Base-by-base conservation (phyloP, 768 basidiomycete species). In the Suillus subaureus region DNA sequence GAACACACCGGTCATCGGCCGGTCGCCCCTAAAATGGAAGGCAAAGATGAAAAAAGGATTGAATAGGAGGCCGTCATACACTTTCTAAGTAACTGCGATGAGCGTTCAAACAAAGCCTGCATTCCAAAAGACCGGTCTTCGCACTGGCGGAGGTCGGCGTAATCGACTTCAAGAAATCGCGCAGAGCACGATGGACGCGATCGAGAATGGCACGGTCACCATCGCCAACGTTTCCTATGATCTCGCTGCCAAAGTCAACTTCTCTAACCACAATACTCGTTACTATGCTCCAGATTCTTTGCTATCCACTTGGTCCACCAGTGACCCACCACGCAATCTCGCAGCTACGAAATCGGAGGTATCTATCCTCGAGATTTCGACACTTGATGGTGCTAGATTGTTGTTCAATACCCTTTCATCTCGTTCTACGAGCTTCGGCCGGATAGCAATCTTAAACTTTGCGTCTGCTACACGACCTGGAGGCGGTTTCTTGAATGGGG, bases 391-490 rank as follows among this genome's bases (percentile, higher is more conserved):
- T 21, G 85, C 87, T 16, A 82, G 84, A n/a, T 70, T 78, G 63
- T 79, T 77, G 49, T 71, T 75, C 67, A 61, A 75, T 65, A 61
- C 54, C 28, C 49, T 64, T 54, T 65, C 64, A 51, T 61, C 70
- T 40, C 63, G 64, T 57, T 63, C 64, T 55, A 61, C 64, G 31
- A 67, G 62, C 49, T 54, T 40, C 37, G 70, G 71, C 63, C 81
- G 63, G 79, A 75, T 91, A 13, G 90, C 90, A 23, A 76, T 93
- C 18, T 84, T 93, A 35, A 93, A 89, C 72, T 93, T 93, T 70
- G 91, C 91, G 2, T 90, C 89, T 1, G 91, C 92, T 4, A 89
- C 84, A 61, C 85, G 86, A 43, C 88, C 90, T 1, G 91, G 92
- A 2, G 91, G 92, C 4, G 92, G 92, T 7, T 93, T 94, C 75